Evolutionary conservation across 306 rosid species (phyloP).

Genomic region (Sicyos baderoa): DNA sequence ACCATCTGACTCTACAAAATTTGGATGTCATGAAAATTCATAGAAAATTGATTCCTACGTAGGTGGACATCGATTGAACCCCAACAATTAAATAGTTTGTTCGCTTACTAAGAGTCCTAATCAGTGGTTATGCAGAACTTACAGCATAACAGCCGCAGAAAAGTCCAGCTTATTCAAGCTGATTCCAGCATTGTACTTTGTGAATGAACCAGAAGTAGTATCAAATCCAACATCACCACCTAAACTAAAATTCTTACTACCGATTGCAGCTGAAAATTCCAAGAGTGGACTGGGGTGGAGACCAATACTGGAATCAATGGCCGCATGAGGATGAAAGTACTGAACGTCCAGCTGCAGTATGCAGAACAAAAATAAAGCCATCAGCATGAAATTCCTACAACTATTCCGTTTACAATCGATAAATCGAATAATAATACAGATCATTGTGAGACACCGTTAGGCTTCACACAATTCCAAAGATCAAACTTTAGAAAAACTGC

Average conservation of each 20-base stretch:
- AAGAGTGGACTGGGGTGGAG: constrained; percentile 73
- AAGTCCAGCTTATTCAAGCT: constrained; percentile 70
- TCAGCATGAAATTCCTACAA: neutral
- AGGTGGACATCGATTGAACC: too few species aligned
- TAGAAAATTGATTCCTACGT: too few species aligned
- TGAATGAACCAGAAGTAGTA: constrained; percentile 77
- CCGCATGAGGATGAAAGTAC: constrained; percentile 84
- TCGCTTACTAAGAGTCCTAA: constrained; percentile 5
- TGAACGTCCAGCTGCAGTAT: constrained; percentile 71
- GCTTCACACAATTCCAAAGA: neutral
- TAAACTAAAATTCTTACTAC: constrained; percentile 65
- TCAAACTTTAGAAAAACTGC: neutral
- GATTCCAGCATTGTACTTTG: constrained; percentile 73
- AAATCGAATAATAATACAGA: neutral
- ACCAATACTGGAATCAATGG: constrained; percentile 78
- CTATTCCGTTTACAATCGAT: neutral
- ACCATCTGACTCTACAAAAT: too few species aligned
- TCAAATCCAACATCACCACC: constrained; percentile 92
- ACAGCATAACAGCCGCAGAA: constrained; percentile 68
- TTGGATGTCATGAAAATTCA: too few species aligned
- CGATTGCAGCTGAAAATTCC: constrained; percentile 73
- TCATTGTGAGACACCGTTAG: neutral
- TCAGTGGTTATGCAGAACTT: constrained; percentile 28
- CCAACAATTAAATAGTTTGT: neutral
- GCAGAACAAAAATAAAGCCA: constrained; percentile 22